Base-by-base conservation (phyloP, 257 asterid species). In the Salvia splendens region DNA sequence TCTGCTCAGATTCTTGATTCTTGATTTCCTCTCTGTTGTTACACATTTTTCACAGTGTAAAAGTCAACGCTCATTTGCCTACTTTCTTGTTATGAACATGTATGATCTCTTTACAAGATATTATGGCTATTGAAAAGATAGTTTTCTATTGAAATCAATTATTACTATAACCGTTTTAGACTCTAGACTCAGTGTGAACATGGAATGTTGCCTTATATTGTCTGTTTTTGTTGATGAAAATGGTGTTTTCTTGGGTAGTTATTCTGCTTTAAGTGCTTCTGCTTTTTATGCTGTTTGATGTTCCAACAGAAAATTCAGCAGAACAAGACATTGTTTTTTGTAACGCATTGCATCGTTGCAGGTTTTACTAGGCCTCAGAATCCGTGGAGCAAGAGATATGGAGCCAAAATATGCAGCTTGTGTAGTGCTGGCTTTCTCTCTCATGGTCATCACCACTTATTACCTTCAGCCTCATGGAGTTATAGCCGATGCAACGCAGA, bases 331-430 rank as follows among this genome's bases (percentile, higher is more conserved):
- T 50, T 35, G 32, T 47, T 43, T 62, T 66, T 4, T 68, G 24
- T 12, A 52, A 30, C 45, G 35, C 10, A 28, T 17, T 20, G 51
- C 67, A 6, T 42, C 12, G 7, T 17, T 61, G 71, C 52, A 45
- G 64, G 70, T 73, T 68, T 43, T 61, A 57, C 33, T 68, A 70
- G 48, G 40, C 61, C 55, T n/a, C 53, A 20, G 71, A 68, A 66
- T 61, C 73, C 38, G 16, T 67, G 56, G 72, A 78, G 76, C 57
- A 67, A 74, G 72, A 69, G 46, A 89, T 11, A 61, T 92, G 98
- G 89, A 59, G 70, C 75, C 78, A 32, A 46, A 40, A 64, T 51
- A 17, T 35, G 64, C 75, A 60, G 74, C 74, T 17, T 62, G 47
- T 41, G 51, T 30, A 9, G 12, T 81, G 53, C 74, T 86, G 69